Conservation (phyloP, 805 yeast species). For the Saccharomycopsis babjevae region DNA sequence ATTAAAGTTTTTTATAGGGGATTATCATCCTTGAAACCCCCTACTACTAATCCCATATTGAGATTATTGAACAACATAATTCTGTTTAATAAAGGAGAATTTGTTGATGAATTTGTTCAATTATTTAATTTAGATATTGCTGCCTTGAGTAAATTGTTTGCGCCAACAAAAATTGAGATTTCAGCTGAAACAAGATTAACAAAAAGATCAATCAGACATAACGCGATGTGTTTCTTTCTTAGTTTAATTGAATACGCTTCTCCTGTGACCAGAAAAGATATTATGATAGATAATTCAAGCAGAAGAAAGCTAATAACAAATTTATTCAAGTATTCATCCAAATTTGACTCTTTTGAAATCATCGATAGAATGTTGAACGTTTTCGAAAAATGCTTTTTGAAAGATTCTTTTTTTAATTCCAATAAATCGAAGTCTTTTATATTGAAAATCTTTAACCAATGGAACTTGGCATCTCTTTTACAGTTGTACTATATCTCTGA, state of each 20-base stretch:
- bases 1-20: conserved; percentile 60
- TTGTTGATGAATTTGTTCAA: conserved; percentile 48
- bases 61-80: conserved; percentile 44
- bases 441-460: conserved; percentile 68
- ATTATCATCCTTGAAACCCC: conserved; percentile 45
- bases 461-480: conserved; percentile 50
- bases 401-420: conserved; percentile 53
- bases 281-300: conserved; percentile 33
- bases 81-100: conserved; percentile 36
- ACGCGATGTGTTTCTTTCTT: conserved; percentile 55
- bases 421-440: conserved; percentile 49
- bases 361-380: conserved; percentile 34
- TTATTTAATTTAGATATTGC: conserved; percentile 59
- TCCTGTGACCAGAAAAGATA: conserved; percentile 51
- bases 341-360: conserved; percentile 40
- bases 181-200: conserved; percentile 28
- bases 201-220: conserved; percentile 41
- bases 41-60: conserved; percentile 52
- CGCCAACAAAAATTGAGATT: conserved; percentile 41
- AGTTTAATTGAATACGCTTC: conserved; percentile 39
- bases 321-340: conserved; percentile 55
- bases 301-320: conserved; percentile 49
- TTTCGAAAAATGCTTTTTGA: conserved; percentile 41
- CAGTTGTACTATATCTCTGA: conserved; percentile 37
- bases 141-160: conserved; percentile 49